These are phyloP conservation scores for Pyricularia grisea DNA, from an alignment of 2,329 filamentous ascomycete species.

Conservation along the genomic window DNA sequence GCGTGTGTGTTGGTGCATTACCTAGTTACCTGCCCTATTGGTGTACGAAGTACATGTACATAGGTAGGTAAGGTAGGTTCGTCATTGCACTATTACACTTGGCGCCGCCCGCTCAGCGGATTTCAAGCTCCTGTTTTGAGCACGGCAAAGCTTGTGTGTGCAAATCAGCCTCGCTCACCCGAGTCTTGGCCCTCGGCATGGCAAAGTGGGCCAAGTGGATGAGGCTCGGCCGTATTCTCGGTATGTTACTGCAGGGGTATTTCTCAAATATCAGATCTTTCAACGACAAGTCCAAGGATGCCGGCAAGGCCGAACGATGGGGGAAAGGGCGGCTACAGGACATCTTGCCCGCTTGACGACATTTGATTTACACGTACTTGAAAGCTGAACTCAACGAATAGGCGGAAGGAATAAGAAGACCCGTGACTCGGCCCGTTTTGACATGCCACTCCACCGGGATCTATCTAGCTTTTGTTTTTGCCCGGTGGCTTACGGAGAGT, in stretches of 20 bases:
- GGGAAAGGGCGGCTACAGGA: background rate
- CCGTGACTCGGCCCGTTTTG: background rate
- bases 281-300: background rate
- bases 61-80: background rate
- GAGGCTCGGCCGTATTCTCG: background rate
- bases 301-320: background rate
- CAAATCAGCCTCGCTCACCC: background rate
- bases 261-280: background rate
- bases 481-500: background rate
- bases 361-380: background rate
- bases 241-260: background rate
- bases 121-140: background rate
- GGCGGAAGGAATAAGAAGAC: background rate
- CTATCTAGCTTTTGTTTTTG: background rate
- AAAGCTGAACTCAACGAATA: background rate
- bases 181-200: background rate
- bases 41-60: background rate
- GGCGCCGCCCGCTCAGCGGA: background rate
- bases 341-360: background rate
- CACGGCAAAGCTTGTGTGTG: background rate
- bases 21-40: background rate
- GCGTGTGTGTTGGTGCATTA: background rate
- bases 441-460: background rate
- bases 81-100: background rate
- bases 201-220: background rate